phyloP scores from a whole-genome alignment of 1,284 basidiomycete genomes.

The Neolentinus lepideus region DNA sequence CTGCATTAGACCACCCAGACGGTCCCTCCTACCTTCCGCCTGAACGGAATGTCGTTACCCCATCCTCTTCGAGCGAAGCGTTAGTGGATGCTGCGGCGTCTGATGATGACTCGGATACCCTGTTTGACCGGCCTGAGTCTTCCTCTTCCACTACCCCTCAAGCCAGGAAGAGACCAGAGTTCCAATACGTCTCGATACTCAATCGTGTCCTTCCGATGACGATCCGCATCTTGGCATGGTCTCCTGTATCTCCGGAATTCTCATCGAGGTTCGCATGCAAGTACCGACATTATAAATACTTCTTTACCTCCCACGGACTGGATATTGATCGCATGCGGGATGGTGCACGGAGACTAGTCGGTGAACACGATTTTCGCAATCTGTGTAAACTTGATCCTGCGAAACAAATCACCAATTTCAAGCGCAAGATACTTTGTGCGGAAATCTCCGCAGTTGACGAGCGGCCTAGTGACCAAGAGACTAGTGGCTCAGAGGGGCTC shows the following conservation, averaged over 20 bases:
- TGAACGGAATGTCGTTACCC: slow-evolving; percentile 4
- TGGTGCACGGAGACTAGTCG: slow-evolving; percentile 69
- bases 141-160: slow-evolving; percentile 11
- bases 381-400: slow-evolving; percentile 91
- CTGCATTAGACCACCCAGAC: slow-evolving; percentile 33
- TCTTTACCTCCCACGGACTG: slow-evolving; percentile 68
- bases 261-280: slow-evolving; percentile 87
- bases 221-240: slow-evolving; percentile 94
- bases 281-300: slow-evolving; percentile 96
- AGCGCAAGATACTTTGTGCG: slow-evolving; percentile 57
- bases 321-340: slow-evolving; percentile 74
- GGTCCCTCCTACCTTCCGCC: slow-evolving; percentile 6
- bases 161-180: slow-evolving; percentile 37
- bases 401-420: slow-evolving; percentile 87
- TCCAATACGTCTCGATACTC: slow-evolving; percentile 76
- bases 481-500: slow-evolving; percentile 23
- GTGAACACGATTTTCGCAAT: slow-evolving; percentile 95
- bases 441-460: slow-evolving; percentile 41
- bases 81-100: not conserved
- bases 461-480: not conserved
- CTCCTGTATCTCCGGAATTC: slow-evolving; percentile 77
- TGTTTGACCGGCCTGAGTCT: slow-evolving; percentile 17
- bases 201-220: slow-evolving; percentile 89
- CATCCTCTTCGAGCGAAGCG: not conserved
- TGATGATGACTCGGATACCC: slow-evolving; percentile 8